Base-by-base conservation (phyloP, 208 protist species). In the Crithidia sp. region DNA sequence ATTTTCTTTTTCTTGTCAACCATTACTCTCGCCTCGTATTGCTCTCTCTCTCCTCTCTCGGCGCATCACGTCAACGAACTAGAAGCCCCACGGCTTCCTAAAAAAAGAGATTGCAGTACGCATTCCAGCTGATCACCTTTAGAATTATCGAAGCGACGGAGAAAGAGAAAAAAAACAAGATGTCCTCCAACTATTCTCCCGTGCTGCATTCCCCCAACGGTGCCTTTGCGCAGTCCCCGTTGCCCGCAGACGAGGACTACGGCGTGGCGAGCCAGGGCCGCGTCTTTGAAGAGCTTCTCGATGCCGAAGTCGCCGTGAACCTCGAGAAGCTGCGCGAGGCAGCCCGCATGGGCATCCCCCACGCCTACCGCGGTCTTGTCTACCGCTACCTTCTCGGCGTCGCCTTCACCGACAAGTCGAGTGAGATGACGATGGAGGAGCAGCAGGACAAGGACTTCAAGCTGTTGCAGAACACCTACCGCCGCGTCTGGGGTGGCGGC, bases 361-460 rank as follows among this genome's bases (percentile, higher is more conserved):
- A 82, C 0, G 68, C 67, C 4, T 88, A 92, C 70, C 88, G 92
- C 60, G 84, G 82, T 60, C 78, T 85, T 6, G 92, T 95, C 53
- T 96, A 96, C 75, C 84, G 88, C 65, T 93, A 96, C 70, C 82
- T 96, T 1, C 82, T 96, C 41, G 88, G 88, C 37, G 79, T 95
- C 43, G 77, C 89, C 28, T 85, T 86, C 40, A 82, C 81, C 16
- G 89, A 96, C 67, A 93, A 93, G 71, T 94, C 89, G 14, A 82
- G 81, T 50, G 89, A 96, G 76, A 93, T 96, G 91, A 89, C 87
- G 65, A 75, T 94, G 76, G 91, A 96, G 67, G 79, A 86, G 16
- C 62, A 79, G 76, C 91, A 92, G 73, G 91, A 96, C 71, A 90
- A 93, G 67, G 89, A 93, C 71, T 94, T 94, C 70, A 75, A 88